Percentiles rank a stretch among this genome's conserved stretches.
Conservation (phyloP, 176 grass and related monocot genomes). For the Bromus sterilis region DNA sequence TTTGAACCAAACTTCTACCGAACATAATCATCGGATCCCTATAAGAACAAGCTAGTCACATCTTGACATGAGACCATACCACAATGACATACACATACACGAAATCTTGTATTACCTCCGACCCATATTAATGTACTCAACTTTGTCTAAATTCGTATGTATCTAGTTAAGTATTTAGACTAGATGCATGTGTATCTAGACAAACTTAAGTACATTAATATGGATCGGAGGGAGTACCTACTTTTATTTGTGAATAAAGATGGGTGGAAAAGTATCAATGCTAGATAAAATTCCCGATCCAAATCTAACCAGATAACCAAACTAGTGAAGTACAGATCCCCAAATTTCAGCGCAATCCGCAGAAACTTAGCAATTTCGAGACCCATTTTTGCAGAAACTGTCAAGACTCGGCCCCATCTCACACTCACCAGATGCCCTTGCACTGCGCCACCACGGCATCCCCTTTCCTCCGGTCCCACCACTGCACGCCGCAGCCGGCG, state of each 20-base stretch:
- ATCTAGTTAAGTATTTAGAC: too few species aligned
- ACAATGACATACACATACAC: too few species aligned
- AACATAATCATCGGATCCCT: neutral
- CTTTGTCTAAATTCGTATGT: too few species aligned
- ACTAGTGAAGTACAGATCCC: neutral
- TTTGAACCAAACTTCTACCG: too few species aligned
- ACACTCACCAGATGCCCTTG: constrained; percentile 52
- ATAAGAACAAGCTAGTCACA: neutral
- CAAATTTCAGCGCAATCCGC: neutral
- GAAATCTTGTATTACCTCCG: too few species aligned
- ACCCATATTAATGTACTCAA: too few species aligned
- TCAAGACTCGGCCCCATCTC: neutral
- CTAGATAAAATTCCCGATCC: neutral
- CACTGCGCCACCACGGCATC: constrained; percentile 40
- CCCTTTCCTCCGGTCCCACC: constrained; percentile 77
- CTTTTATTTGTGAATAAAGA: too few species aligned
- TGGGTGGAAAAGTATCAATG: too few species aligned
- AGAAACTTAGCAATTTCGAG: neutral
- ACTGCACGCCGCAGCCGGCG: constrained; percentile 48
- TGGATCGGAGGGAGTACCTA: too few species aligned
- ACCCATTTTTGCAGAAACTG: too few species aligned
- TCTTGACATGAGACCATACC: neutral
- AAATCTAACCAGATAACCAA: neutral
- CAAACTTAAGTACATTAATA: too few species aligned
- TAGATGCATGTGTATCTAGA: too few species aligned